phyloP scores from a whole-genome alignment of 2,329 filamentous ascomycete genomes.

The Penicillium palitans region DNA sequence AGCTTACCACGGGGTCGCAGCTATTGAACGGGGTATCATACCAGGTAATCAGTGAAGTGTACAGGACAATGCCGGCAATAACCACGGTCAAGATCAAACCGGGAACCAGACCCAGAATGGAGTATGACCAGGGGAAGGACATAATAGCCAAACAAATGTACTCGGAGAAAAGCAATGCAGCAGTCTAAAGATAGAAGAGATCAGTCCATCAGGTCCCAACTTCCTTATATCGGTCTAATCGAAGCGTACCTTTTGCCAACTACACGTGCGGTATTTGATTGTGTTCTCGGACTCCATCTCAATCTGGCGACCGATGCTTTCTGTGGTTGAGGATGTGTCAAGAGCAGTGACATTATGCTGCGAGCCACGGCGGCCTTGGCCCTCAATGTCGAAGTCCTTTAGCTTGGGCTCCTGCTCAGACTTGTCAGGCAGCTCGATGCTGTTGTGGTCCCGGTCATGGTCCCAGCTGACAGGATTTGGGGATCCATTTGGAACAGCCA shows the following conservation, averaged over 20 bases:
- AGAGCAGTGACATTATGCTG: conserved; percentile 21
- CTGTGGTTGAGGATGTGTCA: conserved; percentile 42
- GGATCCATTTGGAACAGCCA: conserved; percentile 36
- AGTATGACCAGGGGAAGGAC: conserved; percentile 94
- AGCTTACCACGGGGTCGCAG: background rate
- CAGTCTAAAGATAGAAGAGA: conserved; percentile 59
- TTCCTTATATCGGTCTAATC: conserved; percentile 12
- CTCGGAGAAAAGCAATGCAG: conserved; percentile 86
- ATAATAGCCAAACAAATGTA: conserved; percentile 93
- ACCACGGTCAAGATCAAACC: conserved; percentile 80
- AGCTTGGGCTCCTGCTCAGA: conserved; percentile 27
- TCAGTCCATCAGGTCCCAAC: conserved; percentile 1
- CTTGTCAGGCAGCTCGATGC: conserved; percentile 26
- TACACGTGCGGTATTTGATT: conserved; percentile 91
- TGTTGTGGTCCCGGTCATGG: conserved; percentile 16
- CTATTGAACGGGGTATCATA: conserved; percentile 34
- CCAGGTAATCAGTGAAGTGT: conserved; percentile 72
- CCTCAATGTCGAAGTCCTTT: conserved; percentile 35
- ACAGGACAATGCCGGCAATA: conserved; percentile 75
- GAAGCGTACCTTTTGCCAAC: conserved; percentile 75
- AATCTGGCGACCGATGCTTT: conserved; percentile 65
- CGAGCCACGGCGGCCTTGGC: conserved; percentile 24
- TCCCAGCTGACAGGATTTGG: conserved; percentile 18
- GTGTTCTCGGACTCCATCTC: conserved; percentile 72
- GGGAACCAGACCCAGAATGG: conserved; percentile 80